Evolutionary conservation across 202 grass and related monocot species (phyloP).

Genomic region (Panicum virgatum): DNA sequence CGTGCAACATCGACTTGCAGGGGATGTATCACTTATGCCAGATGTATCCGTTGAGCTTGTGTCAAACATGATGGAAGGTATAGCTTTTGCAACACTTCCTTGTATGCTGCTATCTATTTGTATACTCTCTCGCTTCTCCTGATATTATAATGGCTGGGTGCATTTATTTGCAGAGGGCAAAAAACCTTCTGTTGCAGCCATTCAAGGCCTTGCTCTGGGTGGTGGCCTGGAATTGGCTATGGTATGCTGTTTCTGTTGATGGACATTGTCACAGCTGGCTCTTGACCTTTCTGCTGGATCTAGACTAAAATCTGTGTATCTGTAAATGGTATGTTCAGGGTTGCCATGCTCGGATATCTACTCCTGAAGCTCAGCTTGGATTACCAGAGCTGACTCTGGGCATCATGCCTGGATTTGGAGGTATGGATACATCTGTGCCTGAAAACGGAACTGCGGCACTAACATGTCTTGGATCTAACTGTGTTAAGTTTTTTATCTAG

Average conservation of each 20-base stretch:
- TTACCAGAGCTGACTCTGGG: constrained; percentile 95
- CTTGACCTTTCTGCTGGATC: constrained; percentile 9
- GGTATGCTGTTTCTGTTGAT: constrained; percentile 47
- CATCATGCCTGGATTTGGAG: constrained; percentile 96
- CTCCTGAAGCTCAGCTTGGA: constrained; percentile 91
- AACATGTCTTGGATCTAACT: constrained; percentile 27
- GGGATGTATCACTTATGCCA: constrained; percentile 65
- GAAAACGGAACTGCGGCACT: not conserved
- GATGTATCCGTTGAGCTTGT: constrained; percentile 83
- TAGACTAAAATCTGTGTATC: constrained; percentile 31
- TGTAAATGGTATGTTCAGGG: constrained; percentile 45
- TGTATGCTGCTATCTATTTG: not conserved
- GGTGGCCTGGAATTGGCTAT: constrained; percentile 93
- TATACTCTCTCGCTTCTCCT: not conserved
- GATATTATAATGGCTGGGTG: constrained; percentile 11
- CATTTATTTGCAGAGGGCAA: constrained; percentile 57
- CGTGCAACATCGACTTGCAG: constrained; percentile 39
- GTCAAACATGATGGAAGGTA: constrained; percentile 90
- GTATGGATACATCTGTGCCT: constrained; percentile 46
- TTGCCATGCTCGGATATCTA: constrained; percentile 94
- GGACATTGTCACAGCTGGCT: constrained; percentile 19
- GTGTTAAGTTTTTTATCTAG: constrained; percentile 50
- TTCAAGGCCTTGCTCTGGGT: constrained; percentile 96
- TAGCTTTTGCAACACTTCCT: constrained; percentile 8
- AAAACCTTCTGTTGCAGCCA: constrained; percentile 93